These are phyloP conservation scores for Cryptosporidium baileyi DNA, from an alignment of 169 alveolate genomes.

Conservation along the genomic window DNA sequence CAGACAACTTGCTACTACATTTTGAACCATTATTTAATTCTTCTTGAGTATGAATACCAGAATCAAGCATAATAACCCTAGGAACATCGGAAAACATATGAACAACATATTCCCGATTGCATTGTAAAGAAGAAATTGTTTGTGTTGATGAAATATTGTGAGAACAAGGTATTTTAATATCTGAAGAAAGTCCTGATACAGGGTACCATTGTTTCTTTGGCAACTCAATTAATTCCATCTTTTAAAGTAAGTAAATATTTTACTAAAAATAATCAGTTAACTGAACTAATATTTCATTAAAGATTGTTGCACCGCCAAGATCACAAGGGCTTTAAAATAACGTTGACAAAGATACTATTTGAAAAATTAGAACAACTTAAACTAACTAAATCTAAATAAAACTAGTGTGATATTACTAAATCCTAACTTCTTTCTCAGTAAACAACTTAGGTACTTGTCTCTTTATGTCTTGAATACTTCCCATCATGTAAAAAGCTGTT, in stretches of 20 bases:
- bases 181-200: neutral
- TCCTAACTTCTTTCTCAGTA: too few species aligned
- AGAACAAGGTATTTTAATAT: conserved; percentile 5
- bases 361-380: too few species aligned
- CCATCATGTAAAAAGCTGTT: conserved; percentile 96
- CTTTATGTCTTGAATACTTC: conserved; percentile 90
- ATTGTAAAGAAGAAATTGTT: conserved; percentile 25
- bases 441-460: too few species aligned
- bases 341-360: neutral
- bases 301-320: too few species aligned
- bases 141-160: conserved; percentile 22
- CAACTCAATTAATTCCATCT: conserved; percentile 7
- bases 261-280: too few species aligned
- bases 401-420: too few species aligned
- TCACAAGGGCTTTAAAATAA: neutral
- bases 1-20: conserved; percentile 47
- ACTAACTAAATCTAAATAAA: too few species aligned
- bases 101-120: conserved; percentile 51
- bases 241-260: too few species aligned
- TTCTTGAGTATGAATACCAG: conserved; percentile 27
- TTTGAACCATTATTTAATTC: conserved; percentile 35
- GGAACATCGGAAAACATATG: conserved; percentile 66
- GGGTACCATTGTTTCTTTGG: conserved; percentile 23
- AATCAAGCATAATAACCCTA: conserved; percentile 38
- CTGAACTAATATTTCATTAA: too few species aligned